Evolutionary conservation across 2,329 filamentous ascomycete species (phyloP).

Genomic region (Venturia asperata): DNA sequence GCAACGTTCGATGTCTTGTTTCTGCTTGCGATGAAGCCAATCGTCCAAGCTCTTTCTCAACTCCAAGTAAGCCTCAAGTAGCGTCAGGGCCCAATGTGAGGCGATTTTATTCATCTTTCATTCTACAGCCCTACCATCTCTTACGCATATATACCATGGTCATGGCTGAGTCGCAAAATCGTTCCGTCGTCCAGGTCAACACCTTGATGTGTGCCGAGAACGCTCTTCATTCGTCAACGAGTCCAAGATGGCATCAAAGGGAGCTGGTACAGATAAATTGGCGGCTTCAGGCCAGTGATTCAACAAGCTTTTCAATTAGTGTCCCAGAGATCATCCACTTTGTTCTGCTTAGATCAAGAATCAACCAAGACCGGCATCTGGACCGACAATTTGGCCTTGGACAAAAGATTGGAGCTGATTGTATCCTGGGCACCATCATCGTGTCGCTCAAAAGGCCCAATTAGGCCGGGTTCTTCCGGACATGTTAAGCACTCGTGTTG

Average conservation of each 20-base stretch:
- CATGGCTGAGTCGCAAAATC: neutral
- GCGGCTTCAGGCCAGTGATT: neutral
- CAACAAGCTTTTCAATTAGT: neutral
- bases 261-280: neutral
- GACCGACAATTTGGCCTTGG: neutral
- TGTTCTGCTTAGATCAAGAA: neutral
- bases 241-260: neutral
- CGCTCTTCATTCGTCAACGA: neutral
- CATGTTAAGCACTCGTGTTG: no score
- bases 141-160: neutral
- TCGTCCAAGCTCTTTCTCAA: neutral
- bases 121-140: neutral
- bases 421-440: neutral
- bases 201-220: neutral
- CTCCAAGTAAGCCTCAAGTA: neutral
- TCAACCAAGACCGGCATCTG: neutral
- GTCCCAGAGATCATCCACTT: neutral
- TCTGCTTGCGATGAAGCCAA: neutral
- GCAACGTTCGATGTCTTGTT: neutral
- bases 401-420: neutral
- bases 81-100: neutral
- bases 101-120: neutral
- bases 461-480: neutral
- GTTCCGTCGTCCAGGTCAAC: neutral
- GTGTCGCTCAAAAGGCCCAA: neutral